A percentile compares a stretch with the other conserved stretches of the same genome.
Conservation (phyloP, 2,329 filamentous ascomycete genomes). For the Ceratocystis variospora region DNA sequence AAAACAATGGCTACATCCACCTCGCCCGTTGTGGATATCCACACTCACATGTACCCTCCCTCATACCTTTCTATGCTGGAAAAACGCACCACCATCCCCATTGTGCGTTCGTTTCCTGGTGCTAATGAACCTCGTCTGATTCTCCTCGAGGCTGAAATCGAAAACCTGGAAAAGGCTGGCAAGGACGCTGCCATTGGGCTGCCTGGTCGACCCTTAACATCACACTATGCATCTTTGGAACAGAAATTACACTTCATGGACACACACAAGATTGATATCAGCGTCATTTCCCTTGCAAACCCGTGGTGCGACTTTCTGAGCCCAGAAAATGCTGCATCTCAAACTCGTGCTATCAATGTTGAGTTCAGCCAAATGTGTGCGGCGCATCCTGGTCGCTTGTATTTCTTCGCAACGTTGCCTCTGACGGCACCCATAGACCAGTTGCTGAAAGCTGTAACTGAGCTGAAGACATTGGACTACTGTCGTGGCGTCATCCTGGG, state of each 20-base stretch:
- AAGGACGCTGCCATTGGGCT: constrained; percentile 37
- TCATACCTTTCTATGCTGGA: constrained; percentile 48
- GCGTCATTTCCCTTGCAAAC: constrained; percentile 79
- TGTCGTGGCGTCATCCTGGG: constrained; percentile 81
- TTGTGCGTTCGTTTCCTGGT: constrained; percentile 52
- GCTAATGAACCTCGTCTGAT: constrained; percentile 48
- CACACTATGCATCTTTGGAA: constrained; percentile 66
- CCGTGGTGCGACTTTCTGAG: constrained; percentile 83
- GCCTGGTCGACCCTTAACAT: constrained; percentile 68
- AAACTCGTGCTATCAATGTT: constrained; percentile 49
- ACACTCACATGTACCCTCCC: constrained; percentile 57
- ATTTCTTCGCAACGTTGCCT: constrained; percentile 71
- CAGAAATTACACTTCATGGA: constrained; percentile 84
- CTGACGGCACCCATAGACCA: constrained; percentile 51
- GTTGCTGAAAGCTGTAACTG: constrained; percentile 50
- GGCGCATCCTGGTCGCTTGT: constrained; percentile 52
- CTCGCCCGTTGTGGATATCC: constrained; percentile 45
- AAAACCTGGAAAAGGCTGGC: constrained; percentile 35
- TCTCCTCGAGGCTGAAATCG: constrained; percentile 41
- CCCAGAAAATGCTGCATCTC: constrained; percentile 41
- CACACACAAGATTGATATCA: constrained; percentile 64
- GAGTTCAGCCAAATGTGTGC: constrained; percentile 63
- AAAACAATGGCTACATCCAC: constrained; percentile 27
- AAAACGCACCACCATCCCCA: constrained; percentile 48
- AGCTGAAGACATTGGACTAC: constrained; percentile 47